Evolutionary conservation across 108 stramenopile genomes (phyloP).

Genomic region (Skeletonema tropicum): DNA sequence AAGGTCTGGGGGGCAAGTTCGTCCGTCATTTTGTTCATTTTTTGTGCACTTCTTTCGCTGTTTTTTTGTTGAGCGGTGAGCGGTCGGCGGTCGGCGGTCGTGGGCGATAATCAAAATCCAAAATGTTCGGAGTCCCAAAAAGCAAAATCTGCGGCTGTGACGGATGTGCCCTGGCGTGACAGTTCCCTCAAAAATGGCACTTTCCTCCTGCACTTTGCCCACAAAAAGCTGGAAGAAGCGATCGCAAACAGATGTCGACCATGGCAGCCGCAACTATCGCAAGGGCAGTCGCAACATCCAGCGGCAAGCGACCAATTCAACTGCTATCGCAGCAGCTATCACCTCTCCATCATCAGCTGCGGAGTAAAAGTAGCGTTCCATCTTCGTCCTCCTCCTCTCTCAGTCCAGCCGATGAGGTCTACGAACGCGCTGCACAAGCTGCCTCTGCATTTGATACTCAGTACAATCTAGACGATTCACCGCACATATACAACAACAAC

Average conservation of each 20-base stretch:
- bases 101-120: too few species aligned
- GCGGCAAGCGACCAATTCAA: background rate
- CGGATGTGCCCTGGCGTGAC: too few species aligned
- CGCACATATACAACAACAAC: background rate
- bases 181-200: too few species aligned
- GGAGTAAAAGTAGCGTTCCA: constrained; percentile 24
- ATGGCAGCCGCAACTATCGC: background rate
- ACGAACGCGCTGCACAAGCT: constrained; percentile 24
- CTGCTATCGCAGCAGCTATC: background rate
- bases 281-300: background rate
- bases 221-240: too few species aligned
- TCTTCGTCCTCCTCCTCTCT: background rate
- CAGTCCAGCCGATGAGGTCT: constrained; percentile 8
- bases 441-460: constrained; percentile 31
- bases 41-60: background rate
- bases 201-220: too few species aligned
- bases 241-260: background rate
- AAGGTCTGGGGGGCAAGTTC: constrained; percentile 34
- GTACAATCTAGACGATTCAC: background rate
- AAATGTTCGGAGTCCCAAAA: too few species aligned
- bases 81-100: too few species aligned
- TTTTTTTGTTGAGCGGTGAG: too few species aligned
- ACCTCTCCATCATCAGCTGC: background rate
- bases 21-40: background rate
- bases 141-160: too few species aligned